Base-by-base conservation (phyloP, 2,329 filamentous ascomycete genomes). In the Fusarium sp. region DNA sequence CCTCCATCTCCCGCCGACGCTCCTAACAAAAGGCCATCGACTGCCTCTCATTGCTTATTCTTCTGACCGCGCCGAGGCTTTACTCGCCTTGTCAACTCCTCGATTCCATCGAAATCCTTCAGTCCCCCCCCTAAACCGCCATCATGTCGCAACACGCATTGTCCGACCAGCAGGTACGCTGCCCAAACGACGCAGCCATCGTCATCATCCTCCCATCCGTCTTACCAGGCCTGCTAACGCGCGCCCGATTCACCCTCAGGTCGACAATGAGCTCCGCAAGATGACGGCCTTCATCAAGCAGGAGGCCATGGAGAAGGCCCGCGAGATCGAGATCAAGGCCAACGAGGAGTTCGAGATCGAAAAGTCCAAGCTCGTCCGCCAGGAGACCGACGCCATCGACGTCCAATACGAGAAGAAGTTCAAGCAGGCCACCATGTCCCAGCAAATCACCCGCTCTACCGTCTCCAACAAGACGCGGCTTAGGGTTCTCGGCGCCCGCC, bases 211-310 rank as follows among this genome's bases (percentile, higher is more conserved):
- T 61, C 63, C 59, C 58, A 50, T 52, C 43, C 56, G 57, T 76
- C 67, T 68, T 48, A 31, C 48, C 48, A 64, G 31, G 41, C 62
- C 62, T 64, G 71, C 74, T 77, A 71, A 77, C 71, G 35, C 58
- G 41, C 65, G 58, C 63, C 56, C 64, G 39, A 63, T n/a, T n/a
- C 50, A 27, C 52, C 48, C 29, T 33, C 24, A 98, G 95, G 97
- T 99, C 90, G 92, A 94, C 86, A 92, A 94, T 86, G 97, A 99
- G 92, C 94, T 99, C 86, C 95, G 94, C 90, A 99, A 99, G 91
- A 99, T 99, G 97, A 98, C 97, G 70, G 96, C 95, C 83, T 99
- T 99, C 91, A 99, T 99, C 92, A 94, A 95, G 85, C 97, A 98
- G 87, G 97, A 99, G 88, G 97, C 97, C 69, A 91, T 93, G 81